Evolutionary conservation across 2,329 filamentous ascomycete genomes (phyloP), one percentile per base, ranked within the genome.

Genomic region (Ceratocystis eucalypticola): DNA sequence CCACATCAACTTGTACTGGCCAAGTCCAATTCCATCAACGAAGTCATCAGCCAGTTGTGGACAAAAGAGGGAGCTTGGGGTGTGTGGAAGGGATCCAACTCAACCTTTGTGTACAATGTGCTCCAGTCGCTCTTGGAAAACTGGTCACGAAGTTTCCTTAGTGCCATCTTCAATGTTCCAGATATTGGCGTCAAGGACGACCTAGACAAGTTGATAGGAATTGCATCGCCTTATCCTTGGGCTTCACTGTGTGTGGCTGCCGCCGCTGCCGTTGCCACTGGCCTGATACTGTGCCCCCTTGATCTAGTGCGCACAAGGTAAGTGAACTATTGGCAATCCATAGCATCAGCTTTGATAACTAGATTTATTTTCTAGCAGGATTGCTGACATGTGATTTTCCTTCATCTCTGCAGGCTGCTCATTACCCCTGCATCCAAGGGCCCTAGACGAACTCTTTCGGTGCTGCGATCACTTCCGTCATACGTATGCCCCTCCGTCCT

Each of bases 21-120:
- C 70, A 86, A 86, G 68, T 80, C 89, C 10, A 88, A 93, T 73
- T 93, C 92, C 0, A 80, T 97, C 67, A 83, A 92, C 71, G 91
- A 96, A 70, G 90, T 94, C 2, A 84, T 99, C 68, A 86, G 87
- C 5, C 88, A 95, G 73, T 78, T 97, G 22, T 97, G 94, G 89
- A 82, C 87, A 61, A 93, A 88, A 71, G 93, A 96, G 74, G 90
- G 91, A 45, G 87, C 87, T 0, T 92, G 91, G 81, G 94, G 94
- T 3, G 86, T 96, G 4, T 99, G 93, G 92, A 96, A 96, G 75
- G 86, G 88, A 7, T 90, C 91, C 46, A 97, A 97, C 74, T 85
- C 89, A 15, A 95, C 91, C 1, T 99, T 97, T 72, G 80, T 97
- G 62, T 96, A 97, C 76, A 89, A 87, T 0, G 84, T 96, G 61